phyloP scores from a whole-genome alignment of 129 eudicot genomes.

The Chrysanthemum lavandulifolium region DNA sequence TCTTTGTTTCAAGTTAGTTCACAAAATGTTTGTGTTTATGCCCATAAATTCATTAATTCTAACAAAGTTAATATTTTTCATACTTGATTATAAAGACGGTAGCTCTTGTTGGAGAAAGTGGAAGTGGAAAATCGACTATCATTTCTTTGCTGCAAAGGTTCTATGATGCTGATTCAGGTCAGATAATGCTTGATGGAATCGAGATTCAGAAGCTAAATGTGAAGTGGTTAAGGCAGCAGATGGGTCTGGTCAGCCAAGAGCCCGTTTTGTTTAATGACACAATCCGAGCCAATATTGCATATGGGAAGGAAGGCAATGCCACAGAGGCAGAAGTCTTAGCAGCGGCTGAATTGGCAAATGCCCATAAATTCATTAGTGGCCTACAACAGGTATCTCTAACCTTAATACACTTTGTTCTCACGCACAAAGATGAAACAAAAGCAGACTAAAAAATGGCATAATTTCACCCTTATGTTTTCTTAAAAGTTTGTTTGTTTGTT shows the following conservation, averaged over 20 bases:
- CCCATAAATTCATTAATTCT: neutral
- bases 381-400: constrained; percentile 14
- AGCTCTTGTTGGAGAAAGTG: constrained; percentile 35
- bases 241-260: constrained; percentile 37
- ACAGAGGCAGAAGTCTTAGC: constrained; percentile 25
- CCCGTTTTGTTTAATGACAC: constrained; percentile 27
- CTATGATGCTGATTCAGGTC: constrained; percentile 25
- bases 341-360: constrained; percentile 20
- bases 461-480: too few relatives aligned
- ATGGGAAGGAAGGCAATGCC: constrained; percentile 32
- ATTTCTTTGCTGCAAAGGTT: constrained; percentile 26
- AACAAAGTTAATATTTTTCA: neutral
- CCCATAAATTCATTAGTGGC: constrained; percentile 22
- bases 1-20: neutral
- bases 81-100: constrained; percentile 14
- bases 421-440: neutral
- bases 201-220: constrained; percentile 19
- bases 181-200: constrained; percentile 19
- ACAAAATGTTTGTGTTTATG: neutral
- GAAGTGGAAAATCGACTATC: constrained; percentile 29
- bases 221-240: constrained; percentile 30
- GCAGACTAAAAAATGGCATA: neutral
- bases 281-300: constrained; percentile 22
- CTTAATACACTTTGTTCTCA: neutral
- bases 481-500: too few relatives aligned